Base-by-base conservation (phyloP, 2,329 filamentous ascomycete genomes). In the Pseudogymnoascus pannorum region DNA sequence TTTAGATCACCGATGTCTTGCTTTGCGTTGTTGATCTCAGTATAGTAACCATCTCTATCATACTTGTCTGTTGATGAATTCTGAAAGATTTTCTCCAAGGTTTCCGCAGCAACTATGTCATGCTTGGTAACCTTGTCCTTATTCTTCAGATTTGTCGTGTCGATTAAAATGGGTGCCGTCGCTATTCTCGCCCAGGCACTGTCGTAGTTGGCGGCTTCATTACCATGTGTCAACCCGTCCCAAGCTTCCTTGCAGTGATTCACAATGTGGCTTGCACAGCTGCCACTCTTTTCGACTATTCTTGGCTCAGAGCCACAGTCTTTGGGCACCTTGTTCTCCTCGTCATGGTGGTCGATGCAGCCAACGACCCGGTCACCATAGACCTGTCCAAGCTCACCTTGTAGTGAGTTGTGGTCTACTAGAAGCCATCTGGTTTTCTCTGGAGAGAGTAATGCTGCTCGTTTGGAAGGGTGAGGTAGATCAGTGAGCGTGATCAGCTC, bases 341-440 rank as follows among this genome's bases (percentile, higher is more conserved):
- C 89, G 0, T 82, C 85, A 71, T 94, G 91, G 73, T 94, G 90
- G 73, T 94, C 90, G 60, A 94, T 81, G 65, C 87, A 87, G 3
- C 87, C 88, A 4, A 79, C 74, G 0, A 92, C 81, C 7, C 77
- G 75, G 3, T 70, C 64, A 0, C 75, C 74, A 68, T 84, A 89
- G 14, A 77, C 72, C 36, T 71, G 73, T 14, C 78, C 81, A 14
- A 93, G 75, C 12, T 74, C 68, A 0, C 88, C 88, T 5, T 87
- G 87, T 57, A 91, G 76, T 0, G 78, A 80, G 70, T 94, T 94
- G 77, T 94, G 91, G 74, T 94, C 90, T 3, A 94, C 88, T 1
- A 94, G 77, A 16, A 91, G 75, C 88, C 88, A 92, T 58, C 76
- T 77, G 1, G 87, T 87, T 54, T 84, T 80, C 24, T 81, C 77